Conservation (phyloP, 192 early-diverging fungal genomes). For the Mortierella alpina region DNA sequence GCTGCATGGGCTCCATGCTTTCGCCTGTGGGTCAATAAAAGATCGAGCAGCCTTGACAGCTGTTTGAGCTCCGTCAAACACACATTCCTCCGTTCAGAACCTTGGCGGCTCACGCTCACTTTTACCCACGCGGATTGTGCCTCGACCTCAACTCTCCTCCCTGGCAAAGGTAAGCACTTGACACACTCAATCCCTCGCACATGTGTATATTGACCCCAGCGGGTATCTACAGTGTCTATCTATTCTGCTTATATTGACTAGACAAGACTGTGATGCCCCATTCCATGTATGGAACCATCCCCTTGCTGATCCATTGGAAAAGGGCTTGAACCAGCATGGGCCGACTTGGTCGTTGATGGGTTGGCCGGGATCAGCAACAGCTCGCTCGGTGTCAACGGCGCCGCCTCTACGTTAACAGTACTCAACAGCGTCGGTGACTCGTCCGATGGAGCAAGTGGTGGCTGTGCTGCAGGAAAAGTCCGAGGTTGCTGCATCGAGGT, state of each 20-base stretch:
- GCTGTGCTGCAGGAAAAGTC: neutral
- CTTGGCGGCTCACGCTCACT: too few relatives aligned
- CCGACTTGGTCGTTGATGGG: neutral
- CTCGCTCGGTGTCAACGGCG: constrained; percentile 5
- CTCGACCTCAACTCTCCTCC: too few relatives aligned
- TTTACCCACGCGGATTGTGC: too few relatives aligned
- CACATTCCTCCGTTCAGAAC: too few relatives aligned
- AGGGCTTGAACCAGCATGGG: neutral
- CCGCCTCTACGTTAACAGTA: neutral
- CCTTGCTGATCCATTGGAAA: constrained; percentile 15
- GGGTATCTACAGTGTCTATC: neutral
- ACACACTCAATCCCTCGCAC: neutral
- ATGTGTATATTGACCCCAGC: neutral
- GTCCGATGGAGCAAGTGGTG: neutral
- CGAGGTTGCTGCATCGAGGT: neutral
- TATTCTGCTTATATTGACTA: neutral
- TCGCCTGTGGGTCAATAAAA: too few relatives aligned
- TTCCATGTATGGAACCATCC: neutral
- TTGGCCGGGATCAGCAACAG: neutral
- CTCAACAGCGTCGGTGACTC: too few relatives aligned
- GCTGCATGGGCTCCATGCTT: too few relatives aligned
- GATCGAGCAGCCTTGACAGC: too few relatives aligned
- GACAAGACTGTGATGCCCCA: neutral
- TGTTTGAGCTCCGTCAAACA: too few relatives aligned
- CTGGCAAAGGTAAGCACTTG: too few relatives aligned